Conservation (phyloP, 306 rosid genomes). For the Inga oerstediana region DNA sequence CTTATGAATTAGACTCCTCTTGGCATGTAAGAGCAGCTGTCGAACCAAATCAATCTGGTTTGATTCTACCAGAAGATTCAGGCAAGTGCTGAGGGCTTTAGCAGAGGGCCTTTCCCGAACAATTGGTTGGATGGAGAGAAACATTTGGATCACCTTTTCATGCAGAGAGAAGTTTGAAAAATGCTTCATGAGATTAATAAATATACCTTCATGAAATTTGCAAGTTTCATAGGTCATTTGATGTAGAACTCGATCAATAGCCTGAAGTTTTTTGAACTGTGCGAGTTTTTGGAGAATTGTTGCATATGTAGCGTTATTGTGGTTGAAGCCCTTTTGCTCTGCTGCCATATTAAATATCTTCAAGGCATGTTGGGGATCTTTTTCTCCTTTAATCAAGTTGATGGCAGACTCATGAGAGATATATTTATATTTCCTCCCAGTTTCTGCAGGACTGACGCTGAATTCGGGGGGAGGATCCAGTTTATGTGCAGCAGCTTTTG, state of each 20-base stretch:
- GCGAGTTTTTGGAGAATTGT: slow-evolving; percentile 78
- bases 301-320: slow-evolving; percentile 73
- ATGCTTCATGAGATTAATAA: slow-evolving; percentile 82
- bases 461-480: slow-evolving; percentile 54
- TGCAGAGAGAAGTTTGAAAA: slow-evolving; percentile 61
- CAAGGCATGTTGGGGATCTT: slow-evolving; percentile 80
- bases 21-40: slow-evolving; percentile 61
- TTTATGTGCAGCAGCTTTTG: slow-evolving; percentile 45
- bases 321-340: slow-evolving; percentile 79
- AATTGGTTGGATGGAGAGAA: slow-evolving; percentile 60
- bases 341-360: slow-evolving; percentile 71
- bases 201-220: slow-evolving; percentile 79
- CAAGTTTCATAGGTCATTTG: slow-evolving; percentile 85
- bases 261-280: slow-evolving; percentile 62
- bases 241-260: slow-evolving; percentile 65
- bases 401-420: slow-evolving; percentile 69
- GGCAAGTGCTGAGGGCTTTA: slow-evolving; percentile 81
- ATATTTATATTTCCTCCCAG: slow-evolving; percentile 49
- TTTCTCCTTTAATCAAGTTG: slow-evolving; percentile 70
- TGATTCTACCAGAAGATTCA: slow-evolving; percentile 71
- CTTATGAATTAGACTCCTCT: slow-evolving; percentile 50
- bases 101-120: slow-evolving; percentile 79
- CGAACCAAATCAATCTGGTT: slow-evolving; percentile 68
- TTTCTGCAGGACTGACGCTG: slow-evolving; percentile 11
- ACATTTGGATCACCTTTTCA: slow-evolving; percentile 71